Evolutionary conservation across 2,329 filamentous ascomycete genomes (phyloP).

Genomic region (Sphaerulina populicola): DNA sequence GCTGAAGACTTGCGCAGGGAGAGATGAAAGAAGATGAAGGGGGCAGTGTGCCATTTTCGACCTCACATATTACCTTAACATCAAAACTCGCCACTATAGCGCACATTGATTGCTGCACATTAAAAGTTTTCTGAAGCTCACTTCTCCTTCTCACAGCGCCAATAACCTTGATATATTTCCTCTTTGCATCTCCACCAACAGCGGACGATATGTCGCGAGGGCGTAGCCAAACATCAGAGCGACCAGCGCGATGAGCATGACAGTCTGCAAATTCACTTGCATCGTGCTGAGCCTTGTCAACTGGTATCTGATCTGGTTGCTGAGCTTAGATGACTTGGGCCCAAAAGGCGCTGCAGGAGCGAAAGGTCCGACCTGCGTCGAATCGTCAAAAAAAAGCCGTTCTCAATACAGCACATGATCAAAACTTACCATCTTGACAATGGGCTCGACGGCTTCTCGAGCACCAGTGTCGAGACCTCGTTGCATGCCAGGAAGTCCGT

Average conservation of each 20-base stretch:
- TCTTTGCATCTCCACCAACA: neutral
- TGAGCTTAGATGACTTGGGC: constrained; percentile 16
- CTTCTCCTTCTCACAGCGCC: neutral
- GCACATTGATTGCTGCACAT: neutral
- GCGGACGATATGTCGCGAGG: constrained; percentile 11
- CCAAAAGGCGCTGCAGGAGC: constrained; percentile 19
- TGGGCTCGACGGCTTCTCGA: constrained; percentile 33
- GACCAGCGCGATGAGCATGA: constrained; percentile 12
- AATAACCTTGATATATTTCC: neutral
- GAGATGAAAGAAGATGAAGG: too few species aligned
- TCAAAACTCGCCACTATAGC: too few species aligned
- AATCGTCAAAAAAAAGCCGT: neutral
- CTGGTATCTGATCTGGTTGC: constrained; percentile 15
- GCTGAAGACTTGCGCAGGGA: too few species aligned
- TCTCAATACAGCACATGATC: neutral
- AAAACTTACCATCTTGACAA: constrained; percentile 37
- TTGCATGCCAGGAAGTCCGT: constrained; percentile 40
- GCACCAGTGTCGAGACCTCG: constrained; percentile 33
- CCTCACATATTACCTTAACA: too few species aligned
- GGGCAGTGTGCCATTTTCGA: too few species aligned
- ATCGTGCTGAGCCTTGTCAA: constrained; percentile 12
- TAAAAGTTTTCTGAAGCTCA: neutral
- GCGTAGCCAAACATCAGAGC: constrained; percentile 14
- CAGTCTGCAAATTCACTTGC: constrained; percentile 11
- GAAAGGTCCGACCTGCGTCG: constrained; percentile 12